These are phyloP conservation scores for Agrocybe pediades DNA, from an alignment of 768 basidiomycete species.

Conservation along the genomic window DNA sequence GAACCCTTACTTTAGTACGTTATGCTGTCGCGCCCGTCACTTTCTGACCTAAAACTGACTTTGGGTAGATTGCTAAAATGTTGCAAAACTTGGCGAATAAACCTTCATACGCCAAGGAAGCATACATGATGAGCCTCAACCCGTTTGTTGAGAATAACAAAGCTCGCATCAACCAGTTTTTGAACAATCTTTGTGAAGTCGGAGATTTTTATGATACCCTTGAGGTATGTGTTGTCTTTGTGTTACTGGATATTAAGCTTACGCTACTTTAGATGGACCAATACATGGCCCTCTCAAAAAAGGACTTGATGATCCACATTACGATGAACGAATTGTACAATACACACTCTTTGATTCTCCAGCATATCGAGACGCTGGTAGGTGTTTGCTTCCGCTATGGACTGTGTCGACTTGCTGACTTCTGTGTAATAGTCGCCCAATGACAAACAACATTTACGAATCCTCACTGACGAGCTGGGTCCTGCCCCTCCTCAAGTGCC, in stretches of 20 bases:
- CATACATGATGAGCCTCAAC: slow-evolving; percentile 98
- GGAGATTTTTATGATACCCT: slow-evolving; percentile 99
- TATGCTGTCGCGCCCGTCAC: slow-evolving; percentile 12
- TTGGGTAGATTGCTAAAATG: slow-evolving; percentile 94
- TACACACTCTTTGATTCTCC: slow-evolving; percentile 92
- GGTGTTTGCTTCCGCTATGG: slow-evolving; percentile 26
- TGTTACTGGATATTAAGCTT: neutral
- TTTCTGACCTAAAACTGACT: neutral
- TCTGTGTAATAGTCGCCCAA: slow-evolving; percentile 74
- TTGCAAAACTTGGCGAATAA: slow-evolving; percentile 99
- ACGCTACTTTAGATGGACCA: slow-evolving; percentile 83
- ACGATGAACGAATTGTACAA: slow-evolving; percentile 99
- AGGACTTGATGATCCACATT: slow-evolving; percentile 97
- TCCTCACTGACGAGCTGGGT: slow-evolving; percentile 95
- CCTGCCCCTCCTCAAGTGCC: slow-evolving; percentile 93
- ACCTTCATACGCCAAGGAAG: slow-evolving; percentile 96
- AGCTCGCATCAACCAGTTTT: slow-evolving; percentile 93
- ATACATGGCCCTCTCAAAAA: slow-evolving; percentile 99
- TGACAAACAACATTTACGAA: slow-evolving; percentile 96
- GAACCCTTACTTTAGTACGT: slow-evolving; percentile 87
- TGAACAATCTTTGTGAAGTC: slow-evolving; percentile 96
- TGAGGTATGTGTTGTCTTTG: slow-evolving; percentile 59
- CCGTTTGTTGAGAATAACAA: slow-evolving; percentile 99
- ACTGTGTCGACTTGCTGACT: slow-evolving; percentile 5
- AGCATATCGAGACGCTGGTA: slow-evolving; percentile 94